Evolutionary conservation across 306 rosid genomes (phyloP).

Genomic region (Medicago arabica): DNA sequence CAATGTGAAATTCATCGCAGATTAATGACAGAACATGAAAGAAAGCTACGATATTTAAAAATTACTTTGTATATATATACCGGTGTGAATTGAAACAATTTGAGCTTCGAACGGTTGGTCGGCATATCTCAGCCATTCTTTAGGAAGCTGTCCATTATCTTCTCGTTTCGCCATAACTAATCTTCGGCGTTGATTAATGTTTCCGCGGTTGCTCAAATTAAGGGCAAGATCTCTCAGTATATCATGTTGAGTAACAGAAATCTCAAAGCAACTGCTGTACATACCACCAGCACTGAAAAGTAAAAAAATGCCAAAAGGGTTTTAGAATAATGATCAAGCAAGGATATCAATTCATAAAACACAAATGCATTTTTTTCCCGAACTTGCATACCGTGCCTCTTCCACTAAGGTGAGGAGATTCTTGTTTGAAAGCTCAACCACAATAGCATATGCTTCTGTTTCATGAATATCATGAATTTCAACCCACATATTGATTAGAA

Average conservation of each 20-base stretch:
- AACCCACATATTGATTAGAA: conserved; percentile 83
- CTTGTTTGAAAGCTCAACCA: conserved; percentile 80
- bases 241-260: conserved; percentile 83
- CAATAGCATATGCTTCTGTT: conserved; percentile 71
- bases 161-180: conserved; percentile 84
- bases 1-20: conserved; percentile 42
- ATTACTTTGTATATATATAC: conserved; percentile 41
- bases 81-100: conserved; percentile 88
- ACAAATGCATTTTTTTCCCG: conserved; percentile 6
- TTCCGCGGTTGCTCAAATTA: conserved; percentile 54
- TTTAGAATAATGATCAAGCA: conserved; percentile 35
- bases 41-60: background rate
- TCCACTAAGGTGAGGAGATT: conserved; percentile 79
- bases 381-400: conserved; percentile 69
- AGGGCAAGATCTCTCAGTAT: conserved; percentile 88
- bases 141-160: conserved; percentile 60
- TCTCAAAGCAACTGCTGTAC: conserved; percentile 77
- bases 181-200: conserved; percentile 53
- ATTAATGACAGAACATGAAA: conserved; percentile 24
- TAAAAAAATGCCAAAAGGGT: conserved; percentile 22
- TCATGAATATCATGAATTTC: conserved; percentile 77
- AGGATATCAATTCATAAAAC: background rate
- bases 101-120: conserved; percentile 66
- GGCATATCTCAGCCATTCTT: conserved; percentile 72
- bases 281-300: conserved; percentile 68